Evolutionary conservation across 2,329 filamentous ascomycete genomes (phyloP).

Genomic region (Aspergillus melleus): DNA sequence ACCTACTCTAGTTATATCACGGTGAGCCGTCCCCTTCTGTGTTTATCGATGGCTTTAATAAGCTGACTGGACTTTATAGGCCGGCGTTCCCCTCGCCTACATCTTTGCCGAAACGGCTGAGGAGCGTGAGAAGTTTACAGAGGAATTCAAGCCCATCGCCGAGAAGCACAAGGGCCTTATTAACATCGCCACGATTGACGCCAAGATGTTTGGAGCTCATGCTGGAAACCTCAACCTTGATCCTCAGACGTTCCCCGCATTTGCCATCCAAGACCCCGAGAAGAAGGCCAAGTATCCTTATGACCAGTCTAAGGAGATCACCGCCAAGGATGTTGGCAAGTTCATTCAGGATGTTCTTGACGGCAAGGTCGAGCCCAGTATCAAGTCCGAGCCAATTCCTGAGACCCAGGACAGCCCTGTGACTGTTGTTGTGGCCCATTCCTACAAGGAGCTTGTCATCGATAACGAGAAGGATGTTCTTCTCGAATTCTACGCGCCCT

Average conservation of each 20-base stretch:
- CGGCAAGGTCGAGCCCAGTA: slow-evolving; percentile 89
- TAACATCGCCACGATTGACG: slow-evolving; percentile 98
- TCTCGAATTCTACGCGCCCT: slow-evolving; percentile 95
- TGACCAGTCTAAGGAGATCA: slow-evolving; percentile 79
- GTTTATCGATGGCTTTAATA: no score
- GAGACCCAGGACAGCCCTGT: slow-evolving; percentile 91
- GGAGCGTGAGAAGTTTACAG: slow-evolving; percentile 77
- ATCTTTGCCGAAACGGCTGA: slow-evolving; percentile 93
- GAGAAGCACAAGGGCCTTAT: slow-evolving; percentile 90
- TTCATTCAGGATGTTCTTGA: slow-evolving; percentile 84
- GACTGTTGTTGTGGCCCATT: slow-evolving; percentile 85
- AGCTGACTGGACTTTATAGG: slow-evolving; percentile 39
- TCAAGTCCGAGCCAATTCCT: slow-evolving; percentile 97
- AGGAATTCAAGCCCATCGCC: slow-evolving; percentile 79
- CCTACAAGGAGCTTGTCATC: slow-evolving; percentile 86
- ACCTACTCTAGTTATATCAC: slow-evolving; percentile 96
- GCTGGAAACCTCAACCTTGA: slow-evolving; percentile 96
- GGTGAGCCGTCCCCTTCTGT: slow-evolving; percentile 41
- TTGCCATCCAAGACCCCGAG: slow-evolving; percentile 91
- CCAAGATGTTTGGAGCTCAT: slow-evolving; percentile 90
- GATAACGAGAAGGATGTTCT: slow-evolving; percentile 96
- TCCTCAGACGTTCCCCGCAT: slow-evolving; percentile 90
- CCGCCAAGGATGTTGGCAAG: slow-evolving; percentile 67
- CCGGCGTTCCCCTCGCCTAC: slow-evolving; percentile 90
- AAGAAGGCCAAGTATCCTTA: slow-evolving; percentile 98